Percentiles rank a stretch among this genome's conserved stretches.
Conservation (phyloP, 305 asterid genomes). For the Striga hermonthica region DNA sequence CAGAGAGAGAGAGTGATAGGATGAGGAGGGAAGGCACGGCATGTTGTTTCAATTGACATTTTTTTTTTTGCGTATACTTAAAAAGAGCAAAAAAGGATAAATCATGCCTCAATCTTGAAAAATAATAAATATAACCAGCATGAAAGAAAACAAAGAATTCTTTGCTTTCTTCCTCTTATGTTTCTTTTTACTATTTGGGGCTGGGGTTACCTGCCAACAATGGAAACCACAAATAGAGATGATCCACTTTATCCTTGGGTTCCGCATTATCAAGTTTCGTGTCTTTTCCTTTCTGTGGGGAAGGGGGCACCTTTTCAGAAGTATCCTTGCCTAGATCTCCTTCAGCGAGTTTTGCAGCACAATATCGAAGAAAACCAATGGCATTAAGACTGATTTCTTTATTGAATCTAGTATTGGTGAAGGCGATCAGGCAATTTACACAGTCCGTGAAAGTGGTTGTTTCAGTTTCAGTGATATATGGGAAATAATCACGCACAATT, state of each 20-base stretch:
- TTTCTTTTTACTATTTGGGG: conserved; percentile 5
- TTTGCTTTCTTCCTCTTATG: background rate
- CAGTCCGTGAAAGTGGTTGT: conserved; percentile 97
- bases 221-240: conserved; percentile 97
- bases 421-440: conserved; percentile 92
- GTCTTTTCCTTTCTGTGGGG: conserved; percentile 66
- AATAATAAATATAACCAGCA: no score
- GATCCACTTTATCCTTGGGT: conserved; percentile 69
- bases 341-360: conserved; percentile 98
- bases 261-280: conserved; percentile 61
- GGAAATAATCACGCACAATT: conserved; percentile 95
- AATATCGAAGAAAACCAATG: conserved; percentile 86
- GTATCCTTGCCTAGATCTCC: conserved; percentile 76
- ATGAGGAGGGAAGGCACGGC: conserved; percentile 13
- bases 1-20: conserved; percentile 30
- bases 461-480: conserved; percentile 97
- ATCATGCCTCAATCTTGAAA: conserved; percentile 10
- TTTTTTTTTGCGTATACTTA: conserved; percentile 17
- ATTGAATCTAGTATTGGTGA: conserved; percentile 88
- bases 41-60: conserved; percentile 20
- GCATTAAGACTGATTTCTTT: conserved; percentile 96
- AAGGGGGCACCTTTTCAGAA: conserved; percentile 57
- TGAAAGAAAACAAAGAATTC: background rate
- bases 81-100: no score
- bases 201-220: conserved; percentile 76